A percentile compares a stretch with the other conserved stretches of the same genome.
phyloP scores from a whole-genome alignment of 2,329 filamentous ascomycete species.

The Cytospora paraplurivora region DNA sequence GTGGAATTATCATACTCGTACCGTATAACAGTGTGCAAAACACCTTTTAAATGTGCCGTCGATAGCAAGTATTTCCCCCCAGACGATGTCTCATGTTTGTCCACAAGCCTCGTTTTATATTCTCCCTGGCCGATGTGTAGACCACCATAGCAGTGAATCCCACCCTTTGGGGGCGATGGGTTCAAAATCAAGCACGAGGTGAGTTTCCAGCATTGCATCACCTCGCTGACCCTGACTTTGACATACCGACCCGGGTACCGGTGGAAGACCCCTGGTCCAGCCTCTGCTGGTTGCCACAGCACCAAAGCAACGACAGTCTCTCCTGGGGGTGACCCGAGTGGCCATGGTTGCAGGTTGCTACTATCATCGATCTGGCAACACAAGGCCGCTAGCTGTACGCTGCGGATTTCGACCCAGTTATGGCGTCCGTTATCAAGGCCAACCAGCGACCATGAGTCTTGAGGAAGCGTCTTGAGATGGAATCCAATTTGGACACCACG shows the following conservation, averaged over 20 bases:
- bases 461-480: background rate
- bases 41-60: background rate
- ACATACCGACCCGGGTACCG: background rate
- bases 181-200: background rate
- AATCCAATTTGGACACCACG: background rate
- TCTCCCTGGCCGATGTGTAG: background rate
- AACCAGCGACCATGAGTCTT: background rate
- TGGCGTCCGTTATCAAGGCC: background rate
- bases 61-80: background rate
- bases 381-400: background rate
- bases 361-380: background rate
- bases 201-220: background rate
- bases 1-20: background rate
- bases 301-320: background rate
- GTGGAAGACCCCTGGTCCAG: background rate
- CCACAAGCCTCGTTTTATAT: background rate
- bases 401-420: background rate
- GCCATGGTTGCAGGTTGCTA: background rate
- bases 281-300: background rate
- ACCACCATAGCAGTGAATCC: background rate
- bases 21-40: background rate
- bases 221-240: background rate
- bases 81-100: background rate
- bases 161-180: background rate
- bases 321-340: background rate